These are phyloP conservation scores for Sanguinoderma infundibulare DNA, from an alignment of 1,284 basidiomycete genomes.

Conservation along the genomic window DNA sequence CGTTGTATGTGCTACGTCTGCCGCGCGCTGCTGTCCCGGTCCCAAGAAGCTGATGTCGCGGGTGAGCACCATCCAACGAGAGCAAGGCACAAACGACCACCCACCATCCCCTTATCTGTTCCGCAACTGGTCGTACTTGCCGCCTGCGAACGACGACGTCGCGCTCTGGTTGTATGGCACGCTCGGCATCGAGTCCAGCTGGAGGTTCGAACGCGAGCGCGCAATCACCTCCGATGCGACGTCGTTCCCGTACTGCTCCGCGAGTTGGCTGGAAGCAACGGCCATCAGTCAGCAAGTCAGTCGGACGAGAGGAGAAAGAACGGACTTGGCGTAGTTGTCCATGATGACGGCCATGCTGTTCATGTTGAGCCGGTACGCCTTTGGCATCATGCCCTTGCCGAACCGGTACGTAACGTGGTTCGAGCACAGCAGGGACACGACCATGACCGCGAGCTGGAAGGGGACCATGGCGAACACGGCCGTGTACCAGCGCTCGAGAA, in stretches of 20 bases:
- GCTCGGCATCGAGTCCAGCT: conserved; percentile 38
- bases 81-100: no score
- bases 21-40: no score
- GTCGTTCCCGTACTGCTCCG: conserved; percentile 49
- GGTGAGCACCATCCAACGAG: no score
- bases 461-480: conserved; percentile 59
- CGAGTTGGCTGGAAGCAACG: conserved; percentile 40
- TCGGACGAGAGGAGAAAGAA: conserved; percentile 17
- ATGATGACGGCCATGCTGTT: conserved; percentile 64
- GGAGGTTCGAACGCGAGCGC: conserved; percentile 43
- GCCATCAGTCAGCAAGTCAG: not conserved
- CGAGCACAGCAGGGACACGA: conserved; percentile 56
- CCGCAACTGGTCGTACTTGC: conserved; percentile 32
- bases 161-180: conserved; percentile 34
- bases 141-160: conserved; percentile 22
- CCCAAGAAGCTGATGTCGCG: no score
- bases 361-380: conserved; percentile 62
- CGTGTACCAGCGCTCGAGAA: conserved; percentile 59
- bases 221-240: conserved; percentile 45
- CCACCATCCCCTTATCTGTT: no score
- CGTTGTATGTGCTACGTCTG: conserved; percentile 2
- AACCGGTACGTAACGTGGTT: conserved; percentile 71
- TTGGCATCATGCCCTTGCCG: conserved; percentile 69
- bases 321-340: conserved; percentile 64
- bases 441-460: conserved; percentile 53